A percentile compares a stretch with the other conserved stretches of the same genome.
Evolutionary conservation across 202 grass and related monocot species (phyloP).

Genomic region (Setaria viridis): DNA sequence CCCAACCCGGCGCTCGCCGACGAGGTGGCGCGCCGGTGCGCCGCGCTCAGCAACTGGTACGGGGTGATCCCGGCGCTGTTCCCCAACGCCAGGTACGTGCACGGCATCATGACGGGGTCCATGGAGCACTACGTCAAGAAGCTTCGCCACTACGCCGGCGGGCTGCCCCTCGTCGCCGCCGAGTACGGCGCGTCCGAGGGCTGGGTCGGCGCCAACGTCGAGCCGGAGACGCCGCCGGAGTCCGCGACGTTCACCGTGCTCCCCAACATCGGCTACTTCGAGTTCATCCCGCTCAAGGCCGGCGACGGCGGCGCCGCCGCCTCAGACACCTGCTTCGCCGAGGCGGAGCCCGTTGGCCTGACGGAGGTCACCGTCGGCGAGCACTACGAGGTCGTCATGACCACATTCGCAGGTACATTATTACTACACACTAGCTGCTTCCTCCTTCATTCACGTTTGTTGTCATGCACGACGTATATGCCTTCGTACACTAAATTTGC

Average conservation of each 20-base stretch:
- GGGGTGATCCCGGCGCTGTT: constrained; percentile 94
- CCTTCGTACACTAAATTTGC: neutral
- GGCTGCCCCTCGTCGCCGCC: constrained; percentile 74
- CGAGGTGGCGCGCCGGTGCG: constrained; percentile 59
- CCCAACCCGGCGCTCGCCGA: constrained; percentile 76
- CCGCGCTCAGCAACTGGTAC: constrained; percentile 90
- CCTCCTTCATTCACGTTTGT: neutral
- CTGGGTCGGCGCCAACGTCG: constrained; percentile 82
- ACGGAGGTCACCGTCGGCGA: constrained; percentile 79
- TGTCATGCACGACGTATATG: constrained; percentile 17
- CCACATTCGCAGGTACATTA: constrained; percentile 82
- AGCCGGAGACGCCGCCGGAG: constrained; percentile 68
- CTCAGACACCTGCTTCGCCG: constrained; percentile 34
- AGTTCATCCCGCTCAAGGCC: constrained; percentile 78
- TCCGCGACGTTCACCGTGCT: constrained; percentile 73
- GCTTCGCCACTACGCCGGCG: constrained; percentile 84
- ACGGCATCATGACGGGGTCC: constrained; percentile 94
- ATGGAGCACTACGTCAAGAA: constrained; percentile 96
- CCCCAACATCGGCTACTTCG: constrained; percentile 89
- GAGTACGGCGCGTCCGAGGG: constrained; percentile 94
- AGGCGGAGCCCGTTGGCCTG: constrained; percentile 66
- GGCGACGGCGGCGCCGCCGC: neutral
- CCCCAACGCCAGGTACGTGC: constrained; percentile 88
- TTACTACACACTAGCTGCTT: neutral
- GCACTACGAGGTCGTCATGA: constrained; percentile 87